These are phyloP conservation scores for Populus alba DNA, from an alignment of 345 rosid species.

Conservation along the genomic window DNA sequence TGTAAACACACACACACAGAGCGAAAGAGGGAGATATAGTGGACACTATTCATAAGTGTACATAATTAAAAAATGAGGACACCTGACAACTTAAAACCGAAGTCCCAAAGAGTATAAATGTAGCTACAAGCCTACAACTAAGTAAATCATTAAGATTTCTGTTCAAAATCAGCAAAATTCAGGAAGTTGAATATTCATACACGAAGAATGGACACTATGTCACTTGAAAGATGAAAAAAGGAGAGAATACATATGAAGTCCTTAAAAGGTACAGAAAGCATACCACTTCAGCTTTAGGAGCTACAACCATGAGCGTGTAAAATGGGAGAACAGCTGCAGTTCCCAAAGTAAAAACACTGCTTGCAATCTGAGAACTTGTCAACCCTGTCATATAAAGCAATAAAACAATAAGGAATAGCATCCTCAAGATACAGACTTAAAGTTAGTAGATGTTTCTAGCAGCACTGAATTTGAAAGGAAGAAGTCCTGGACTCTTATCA, in stretches of 20 bases:
- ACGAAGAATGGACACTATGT: not conserved
- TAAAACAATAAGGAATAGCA: not conserved
- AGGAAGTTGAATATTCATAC: not conserved
- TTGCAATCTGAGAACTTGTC: slow-evolving; percentile 62
- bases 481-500: not conserved
- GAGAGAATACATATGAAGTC: not conserved
- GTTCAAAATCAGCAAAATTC: not conserved
- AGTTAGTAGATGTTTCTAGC: not conserved
- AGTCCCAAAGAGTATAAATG: not conserved
- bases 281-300: slow-evolving; percentile 83
- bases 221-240: not conserved
- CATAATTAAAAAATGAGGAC: not conserved
- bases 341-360: slow-evolving; percentile 63
- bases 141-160: not conserved
- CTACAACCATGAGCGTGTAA: slow-evolving; percentile 85
- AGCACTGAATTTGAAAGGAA: not conserved
- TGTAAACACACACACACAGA: not conserved
- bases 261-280: slow-evolving; percentile 14
- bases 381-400: slow-evolving; percentile 46
- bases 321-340: slow-evolving; percentile 85
- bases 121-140: too few relatives aligned
- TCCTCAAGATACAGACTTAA: not conserved
- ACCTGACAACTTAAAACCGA: not conserved
- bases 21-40: not conserved
- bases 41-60: not conserved